Evolutionary conservation across 176 grass and related monocot genomes (phyloP).

Genomic region (Lolium perenne): DNA sequence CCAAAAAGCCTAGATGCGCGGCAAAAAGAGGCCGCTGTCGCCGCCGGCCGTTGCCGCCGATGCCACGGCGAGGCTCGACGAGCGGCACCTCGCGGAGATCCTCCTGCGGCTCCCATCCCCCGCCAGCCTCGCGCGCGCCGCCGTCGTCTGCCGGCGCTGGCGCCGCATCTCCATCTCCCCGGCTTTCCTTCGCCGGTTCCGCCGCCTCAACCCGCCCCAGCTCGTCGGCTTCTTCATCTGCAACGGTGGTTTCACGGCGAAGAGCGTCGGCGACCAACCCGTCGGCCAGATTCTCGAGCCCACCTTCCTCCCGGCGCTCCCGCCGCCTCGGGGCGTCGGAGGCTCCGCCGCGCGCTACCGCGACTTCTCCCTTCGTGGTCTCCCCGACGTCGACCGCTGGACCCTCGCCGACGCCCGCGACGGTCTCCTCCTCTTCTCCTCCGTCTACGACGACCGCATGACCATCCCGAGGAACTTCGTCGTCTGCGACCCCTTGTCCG

Average conservation of each 20-base stretch:
- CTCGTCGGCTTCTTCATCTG: conserved; percentile 31
- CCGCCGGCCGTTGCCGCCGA: conserved; percentile 17
- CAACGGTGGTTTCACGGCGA: background rate
- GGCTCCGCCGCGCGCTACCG: background rate
- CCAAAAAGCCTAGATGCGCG: conserved; percentile 3
- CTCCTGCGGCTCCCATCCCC: conserved; percentile 34
- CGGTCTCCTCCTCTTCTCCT: conserved; percentile 15
- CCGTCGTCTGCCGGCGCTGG: conserved; percentile 6
- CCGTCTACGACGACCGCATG: background rate
- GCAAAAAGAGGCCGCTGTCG: background rate
- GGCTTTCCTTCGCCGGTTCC: conserved; percentile 13
- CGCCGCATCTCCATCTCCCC: background rate
- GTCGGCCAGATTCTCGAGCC: conserved; percentile 6
- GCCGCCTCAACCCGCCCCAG: conserved; percentile 1
- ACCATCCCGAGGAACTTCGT: background rate
- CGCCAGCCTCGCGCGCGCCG: background rate
- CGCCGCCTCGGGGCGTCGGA: background rate
- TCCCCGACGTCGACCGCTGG: conserved; percentile 5
- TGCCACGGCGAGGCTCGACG: conserved; percentile 1
- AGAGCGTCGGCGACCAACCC: background rate
- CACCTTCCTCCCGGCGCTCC: background rate
- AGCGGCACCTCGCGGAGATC: conserved; percentile 20
- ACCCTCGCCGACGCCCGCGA: conserved; percentile 26
- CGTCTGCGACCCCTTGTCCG: conserved; percentile 27
- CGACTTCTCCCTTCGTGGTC: background rate